These are phyloP conservation scores for Coniferiporia weirii DNA, from an alignment of 1,284 basidiomycete genomes.

Conservation along the genomic window DNA sequence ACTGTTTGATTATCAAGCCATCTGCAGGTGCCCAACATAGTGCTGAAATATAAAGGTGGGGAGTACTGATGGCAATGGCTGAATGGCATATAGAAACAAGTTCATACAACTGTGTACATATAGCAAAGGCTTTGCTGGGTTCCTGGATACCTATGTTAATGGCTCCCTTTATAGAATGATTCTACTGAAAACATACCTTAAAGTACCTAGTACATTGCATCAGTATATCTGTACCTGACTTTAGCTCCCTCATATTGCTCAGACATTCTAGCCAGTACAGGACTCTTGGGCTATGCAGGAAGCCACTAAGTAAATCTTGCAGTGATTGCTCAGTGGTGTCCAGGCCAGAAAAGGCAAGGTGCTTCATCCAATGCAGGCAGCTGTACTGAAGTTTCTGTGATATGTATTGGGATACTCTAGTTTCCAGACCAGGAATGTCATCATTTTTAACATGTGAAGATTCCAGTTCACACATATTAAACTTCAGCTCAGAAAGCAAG, in stretches of 20 bases:
- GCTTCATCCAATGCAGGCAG: not conserved
- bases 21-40: not conserved
- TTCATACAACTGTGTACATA: no score
- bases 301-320: not conserved
- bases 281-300: not conserved
- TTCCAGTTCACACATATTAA: conserved; percentile 29
- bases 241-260: no score
- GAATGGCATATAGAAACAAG: no score
- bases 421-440: conserved; percentile 21
- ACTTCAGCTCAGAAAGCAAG: conserved; percentile 30
- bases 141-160: not conserved
- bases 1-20: not conserved
- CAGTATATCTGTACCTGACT: no score
- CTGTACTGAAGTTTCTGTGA: not conserved
- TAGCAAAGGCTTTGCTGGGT: no score
- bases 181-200: no score
- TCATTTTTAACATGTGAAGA: conserved; percentile 26
- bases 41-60: not conserved
- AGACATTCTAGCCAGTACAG: not conserved
- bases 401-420: not conserved
- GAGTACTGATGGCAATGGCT: not conserved
- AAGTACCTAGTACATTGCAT: no score
- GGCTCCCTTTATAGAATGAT: not conserved
- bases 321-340: no score
- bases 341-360: not conserved